Conservation (phyloP, 2,329 filamentous ascomycete species). For the Fusarium nodosum region DNA sequence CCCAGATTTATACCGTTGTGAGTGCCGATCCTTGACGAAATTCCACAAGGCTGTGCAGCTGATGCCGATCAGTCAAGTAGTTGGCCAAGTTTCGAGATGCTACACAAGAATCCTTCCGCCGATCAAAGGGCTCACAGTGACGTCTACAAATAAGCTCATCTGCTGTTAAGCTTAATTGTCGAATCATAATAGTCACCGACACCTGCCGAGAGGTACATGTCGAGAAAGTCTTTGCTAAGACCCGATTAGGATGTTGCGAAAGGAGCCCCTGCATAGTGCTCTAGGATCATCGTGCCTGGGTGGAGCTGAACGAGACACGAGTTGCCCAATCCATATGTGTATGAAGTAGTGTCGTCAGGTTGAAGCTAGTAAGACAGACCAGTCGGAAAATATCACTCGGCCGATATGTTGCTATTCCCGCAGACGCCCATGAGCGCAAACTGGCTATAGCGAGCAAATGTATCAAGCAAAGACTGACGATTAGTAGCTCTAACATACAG, state of each 20-base stretch:
- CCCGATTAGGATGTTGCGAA: neutral
- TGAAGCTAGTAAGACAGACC: neutral
- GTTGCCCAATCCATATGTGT: slow-evolving; percentile 5
- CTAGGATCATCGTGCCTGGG: slow-evolving; percentile 11
- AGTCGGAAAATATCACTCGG: neutral
- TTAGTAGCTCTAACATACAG: rapidly evolving
- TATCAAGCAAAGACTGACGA: rapidly evolving
- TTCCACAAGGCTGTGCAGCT: slow-evolving; percentile 22
- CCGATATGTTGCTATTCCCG: neutral
- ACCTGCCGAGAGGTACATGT: neutral
- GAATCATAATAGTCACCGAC: neutral
- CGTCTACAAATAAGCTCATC: neutral
- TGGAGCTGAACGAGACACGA: slow-evolving; percentile 27
- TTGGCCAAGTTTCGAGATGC: neutral
- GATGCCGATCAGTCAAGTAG: slow-evolving; percentile 18
- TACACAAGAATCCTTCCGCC: neutral
- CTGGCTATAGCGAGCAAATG: no score
- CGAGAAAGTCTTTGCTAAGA: neutral
- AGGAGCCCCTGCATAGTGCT: neutral
- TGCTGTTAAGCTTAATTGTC: neutral
- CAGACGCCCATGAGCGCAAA: neutral
- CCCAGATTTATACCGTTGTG: neutral
- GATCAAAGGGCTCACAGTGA: neutral
- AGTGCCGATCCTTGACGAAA: slow-evolving; percentile 11
- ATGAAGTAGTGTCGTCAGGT: slow-evolving; percentile 17